These are phyloP conservation scores for Didymella segeticola DNA, from an alignment of 2,329 filamentous ascomycete species.

Conservation along the genomic window DNA sequence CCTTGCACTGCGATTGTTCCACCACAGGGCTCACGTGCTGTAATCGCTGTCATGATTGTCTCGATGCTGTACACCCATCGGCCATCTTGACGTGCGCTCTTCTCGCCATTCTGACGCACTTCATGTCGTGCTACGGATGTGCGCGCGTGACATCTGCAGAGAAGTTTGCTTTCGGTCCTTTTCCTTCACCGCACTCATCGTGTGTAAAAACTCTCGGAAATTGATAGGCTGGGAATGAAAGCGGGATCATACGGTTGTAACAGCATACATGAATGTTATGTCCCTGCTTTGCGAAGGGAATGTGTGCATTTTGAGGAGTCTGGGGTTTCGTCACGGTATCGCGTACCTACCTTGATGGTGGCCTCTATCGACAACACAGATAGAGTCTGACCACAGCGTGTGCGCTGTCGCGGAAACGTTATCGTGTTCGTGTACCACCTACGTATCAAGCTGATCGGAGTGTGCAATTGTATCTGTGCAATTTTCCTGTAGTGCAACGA, in stretches of 20 bases:
- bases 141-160: not conserved
- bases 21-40: no score
- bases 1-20: no score
- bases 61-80: not conserved
- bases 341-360: no score
- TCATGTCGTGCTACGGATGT: not conserved
- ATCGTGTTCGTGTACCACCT: not conserved
- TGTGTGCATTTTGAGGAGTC: no score
- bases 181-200: not conserved
- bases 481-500: not conserved
- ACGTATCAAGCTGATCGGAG: not conserved
- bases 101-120: not conserved
- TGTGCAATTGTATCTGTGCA: not conserved
- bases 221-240: no score
- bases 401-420: not conserved
- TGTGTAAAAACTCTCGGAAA: no score
- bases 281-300: no score
- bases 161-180: not conserved
- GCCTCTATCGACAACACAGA: no score
- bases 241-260: no score
- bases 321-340: no score
- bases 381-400: not conserved
- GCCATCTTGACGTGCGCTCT: not conserved
- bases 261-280: no score
- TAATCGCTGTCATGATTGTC: not conserved